A percentile compares a stretch with the other conserved stretches of the same genome.
Evolutionary conservation across 78 protist genomes (phyloP).

Genomic region (Bodo saltans): DNA sequence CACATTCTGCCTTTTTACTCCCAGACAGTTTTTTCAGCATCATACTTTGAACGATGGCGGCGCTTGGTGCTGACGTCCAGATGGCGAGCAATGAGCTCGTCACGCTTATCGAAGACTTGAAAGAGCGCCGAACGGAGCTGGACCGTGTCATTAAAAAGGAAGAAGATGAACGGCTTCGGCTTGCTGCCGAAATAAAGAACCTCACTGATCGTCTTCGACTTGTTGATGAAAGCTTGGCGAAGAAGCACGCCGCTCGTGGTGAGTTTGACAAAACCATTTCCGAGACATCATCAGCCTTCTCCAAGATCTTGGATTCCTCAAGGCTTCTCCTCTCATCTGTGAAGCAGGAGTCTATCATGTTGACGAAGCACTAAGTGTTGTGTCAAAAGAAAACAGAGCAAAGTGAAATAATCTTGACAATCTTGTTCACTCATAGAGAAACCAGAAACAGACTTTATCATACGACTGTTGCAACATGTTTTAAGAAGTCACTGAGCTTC

Average conservation of each 20-base stretch:
- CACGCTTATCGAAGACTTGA: not conserved
- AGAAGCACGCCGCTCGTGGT: slow-evolving; percentile 36
- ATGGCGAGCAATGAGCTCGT: slow-evolving; percentile 7
- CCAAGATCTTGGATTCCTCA: slow-evolving; percentile 51
- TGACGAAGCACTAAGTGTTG: slow-evolving; percentile 24
- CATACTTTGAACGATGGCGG: slow-evolving; percentile 1
- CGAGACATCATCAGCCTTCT: slow-evolving; percentile 53
- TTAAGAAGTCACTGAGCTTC: too few relatives aligned
- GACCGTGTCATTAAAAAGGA: slow-evolving; percentile 17
- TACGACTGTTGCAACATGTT: too few relatives aligned
- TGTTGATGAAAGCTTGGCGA: not conserved
- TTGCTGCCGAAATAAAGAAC: not conserved
- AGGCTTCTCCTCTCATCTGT: slow-evolving; percentile 56
- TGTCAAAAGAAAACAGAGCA: too few relatives aligned
- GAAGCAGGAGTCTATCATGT: slow-evolving; percentile 39
- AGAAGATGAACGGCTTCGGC: not conserved
- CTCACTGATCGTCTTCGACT: not conserved
- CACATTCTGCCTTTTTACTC: too few relatives aligned
- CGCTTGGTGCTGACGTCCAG: slow-evolving; percentile 7
- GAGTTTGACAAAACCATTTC: slow-evolving; percentile 58
- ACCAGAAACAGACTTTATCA: too few relatives aligned
- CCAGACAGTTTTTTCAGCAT: too few relatives aligned
- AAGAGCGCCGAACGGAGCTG: slow-evolving; percentile 23
- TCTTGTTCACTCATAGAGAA: too few relatives aligned
- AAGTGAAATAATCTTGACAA: too few relatives aligned